Percentiles rank a stretch among this genome's conserved stretches.
phyloP scores from a whole-genome alignment of 2,329 filamentous ascomycete species.

The Colletotrichum falcatum region DNA sequence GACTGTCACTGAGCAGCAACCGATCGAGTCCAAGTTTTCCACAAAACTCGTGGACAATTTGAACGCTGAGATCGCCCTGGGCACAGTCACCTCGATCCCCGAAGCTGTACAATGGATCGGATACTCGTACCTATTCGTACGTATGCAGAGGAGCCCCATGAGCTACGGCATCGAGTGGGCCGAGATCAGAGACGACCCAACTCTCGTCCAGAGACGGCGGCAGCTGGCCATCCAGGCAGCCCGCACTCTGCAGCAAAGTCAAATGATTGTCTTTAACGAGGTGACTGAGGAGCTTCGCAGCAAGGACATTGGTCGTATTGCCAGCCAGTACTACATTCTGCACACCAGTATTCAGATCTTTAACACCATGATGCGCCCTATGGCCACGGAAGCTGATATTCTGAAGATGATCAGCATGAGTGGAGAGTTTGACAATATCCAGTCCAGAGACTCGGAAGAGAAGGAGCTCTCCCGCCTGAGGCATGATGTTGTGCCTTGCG shows the following conservation, averaged over 20 bases:
- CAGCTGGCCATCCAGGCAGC: slow-evolving; percentile 92
- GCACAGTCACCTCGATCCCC: slow-evolving; percentile 92
- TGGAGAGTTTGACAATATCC: slow-evolving; percentile 97
- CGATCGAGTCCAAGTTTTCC: slow-evolving; percentile 97
- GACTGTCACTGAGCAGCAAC: slow-evolving; percentile 94
- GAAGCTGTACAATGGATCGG: slow-evolving; percentile 98
- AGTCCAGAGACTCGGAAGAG: slow-evolving; percentile 89
- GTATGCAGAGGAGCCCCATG: slow-evolving; percentile 92
- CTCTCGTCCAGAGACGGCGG: slow-evolving; percentile 85
- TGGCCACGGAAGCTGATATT: slow-evolving; percentile 89
- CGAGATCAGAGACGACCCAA: slow-evolving; percentile 89
- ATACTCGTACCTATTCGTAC: slow-evolving; percentile 96
- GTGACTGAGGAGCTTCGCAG: slow-evolving; percentile 90
- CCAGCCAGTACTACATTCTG: slow-evolving; percentile 95
- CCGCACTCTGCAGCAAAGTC: slow-evolving; percentile 85
- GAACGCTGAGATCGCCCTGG: slow-evolving; percentile 93
- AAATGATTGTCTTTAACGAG: slow-evolving; percentile 99
- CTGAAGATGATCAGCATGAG: slow-evolving; percentile 98
- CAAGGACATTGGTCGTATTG: slow-evolving; percentile 96
- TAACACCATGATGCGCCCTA: slow-evolving; percentile 91
- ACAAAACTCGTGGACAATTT: slow-evolving; percentile 94
- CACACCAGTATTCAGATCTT: slow-evolving; percentile 96
- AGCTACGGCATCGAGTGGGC: slow-evolving; percentile 96
- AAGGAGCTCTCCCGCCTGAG: slow-evolving; percentile 85
- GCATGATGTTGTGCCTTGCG: slow-evolving; percentile 78